Evolutionary conservation across 2,329 filamentous ascomycete species (phyloP).

Genomic region (Aspergillus sp.): DNA sequence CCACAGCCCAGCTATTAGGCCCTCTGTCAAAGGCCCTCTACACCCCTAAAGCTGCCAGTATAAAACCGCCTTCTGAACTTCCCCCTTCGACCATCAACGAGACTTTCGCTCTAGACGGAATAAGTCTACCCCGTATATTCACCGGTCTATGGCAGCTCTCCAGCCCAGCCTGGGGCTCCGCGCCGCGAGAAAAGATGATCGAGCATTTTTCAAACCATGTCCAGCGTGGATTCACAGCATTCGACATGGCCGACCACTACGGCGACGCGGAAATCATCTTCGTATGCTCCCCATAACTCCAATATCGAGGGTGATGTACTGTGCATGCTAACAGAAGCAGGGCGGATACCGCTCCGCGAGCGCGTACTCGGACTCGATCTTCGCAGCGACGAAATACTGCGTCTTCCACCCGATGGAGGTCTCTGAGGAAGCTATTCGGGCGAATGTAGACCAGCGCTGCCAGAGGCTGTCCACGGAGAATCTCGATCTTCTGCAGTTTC

Average conservation of each 20-base stretch:
- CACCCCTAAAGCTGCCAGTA: not conserved
- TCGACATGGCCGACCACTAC: conserved; percentile 6
- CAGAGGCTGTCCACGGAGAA: not conserved
- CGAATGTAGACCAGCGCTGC: not conserved
- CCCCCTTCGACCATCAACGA: not conserved
- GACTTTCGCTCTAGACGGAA: not conserved
- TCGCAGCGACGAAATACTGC: conserved; percentile 2
- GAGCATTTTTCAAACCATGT: conserved; percentile 1
- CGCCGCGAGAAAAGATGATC: not conserved
- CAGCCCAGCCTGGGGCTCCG: conserved; percentile 2
- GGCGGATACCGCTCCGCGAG: conserved; percentile 1
- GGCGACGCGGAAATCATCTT: conserved; percentile 7
- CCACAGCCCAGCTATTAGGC: not conserved
- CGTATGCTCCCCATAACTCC: not conserved
- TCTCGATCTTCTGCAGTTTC: not conserved
- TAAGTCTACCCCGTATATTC: not conserved
- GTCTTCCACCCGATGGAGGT: not conserved
- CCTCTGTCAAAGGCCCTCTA: not conserved
- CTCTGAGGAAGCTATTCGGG: not conserved
- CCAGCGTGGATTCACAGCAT: not conserved
- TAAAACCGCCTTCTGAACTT: not conserved
- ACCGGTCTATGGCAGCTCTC: conserved; percentile 2
- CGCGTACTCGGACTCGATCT: not conserved
- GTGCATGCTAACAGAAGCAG: not conserved
- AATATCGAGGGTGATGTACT: not conserved